Evolutionary conservation across 495 filamentous ascomycete species (phyloP), one percentile per base, ranked within the genome.

Genomic region (Chlorociboria aeruginascens): DNA sequence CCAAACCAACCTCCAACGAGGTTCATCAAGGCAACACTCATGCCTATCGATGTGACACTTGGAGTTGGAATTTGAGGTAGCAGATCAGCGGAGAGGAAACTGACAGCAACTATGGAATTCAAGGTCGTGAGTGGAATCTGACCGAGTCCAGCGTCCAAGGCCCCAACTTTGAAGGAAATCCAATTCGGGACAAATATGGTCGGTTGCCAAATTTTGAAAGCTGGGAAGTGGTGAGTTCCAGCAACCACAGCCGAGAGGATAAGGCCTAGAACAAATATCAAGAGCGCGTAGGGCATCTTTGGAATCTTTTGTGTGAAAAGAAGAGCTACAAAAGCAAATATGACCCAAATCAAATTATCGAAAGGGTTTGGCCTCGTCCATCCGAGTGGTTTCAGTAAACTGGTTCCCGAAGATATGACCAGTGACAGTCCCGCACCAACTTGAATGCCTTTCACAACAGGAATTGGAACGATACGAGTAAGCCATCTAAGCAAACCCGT

Each of bases 361-460:
- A 77, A 72, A 68, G 70, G 76, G 8, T 69, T 74, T 2, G 82
- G 78, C 13, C 58, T 57, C 1, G 64, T 56, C 76, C 78, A 85
- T 6, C 66, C 66, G 9, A 86, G 68, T 3, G 76, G 70, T 13
- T 68, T 62, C 8, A 86, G 71, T 32, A 88, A 66, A 46, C 70
- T 70, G 3, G 66, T 60, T n/a, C 82, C 82, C 7, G 86, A 82
- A 17, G 83, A 82, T 44, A 90, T 76, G 37, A 85, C 70, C 10
- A 97, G 73, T 10, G 78, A 81, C 20, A 97, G 66, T 0, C 88
- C 90, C 3, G 90, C 89, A 20, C 89, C 90, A 40, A 95, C 77
- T 64, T 97, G 90, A 56, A 97, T 95, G 9, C 90, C 90, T 59
- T 92, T 94, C 46, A 97, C 77, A 3, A 97, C 79, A 3, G 88